A percentile compares a stretch with the other conserved stretches of the same genome.
Evolutionary conservation across 169 alveolate genomes (phyloP).

Genomic region (Perkinsus olseni): DNA sequence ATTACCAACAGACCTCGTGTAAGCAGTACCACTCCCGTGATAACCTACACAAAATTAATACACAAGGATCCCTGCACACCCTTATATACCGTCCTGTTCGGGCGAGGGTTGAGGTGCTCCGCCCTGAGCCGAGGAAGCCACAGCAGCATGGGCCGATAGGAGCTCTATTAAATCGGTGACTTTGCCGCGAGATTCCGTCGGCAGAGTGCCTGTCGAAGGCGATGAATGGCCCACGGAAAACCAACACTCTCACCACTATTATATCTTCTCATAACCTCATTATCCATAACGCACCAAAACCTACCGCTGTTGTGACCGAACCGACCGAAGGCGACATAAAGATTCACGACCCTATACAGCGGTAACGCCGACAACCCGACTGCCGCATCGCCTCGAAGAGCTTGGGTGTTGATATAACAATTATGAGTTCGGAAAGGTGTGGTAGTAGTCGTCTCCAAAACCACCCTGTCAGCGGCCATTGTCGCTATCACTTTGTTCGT

Average conservation of each 20-base stretch:
- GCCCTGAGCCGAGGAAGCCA: not conserved
- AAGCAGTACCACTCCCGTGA: not conserved
- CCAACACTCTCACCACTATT: not conserved
- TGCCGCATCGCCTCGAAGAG: not conserved
- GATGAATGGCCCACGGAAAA: not conserved
- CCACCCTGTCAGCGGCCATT: not conserved
- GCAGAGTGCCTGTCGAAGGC: not conserved
- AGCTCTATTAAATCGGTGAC: not conserved
- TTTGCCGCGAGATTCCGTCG: not conserved
- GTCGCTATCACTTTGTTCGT: not conserved
- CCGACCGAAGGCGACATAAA: not conserved
- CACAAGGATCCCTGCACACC: not conserved
- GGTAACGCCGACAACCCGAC: not conserved
- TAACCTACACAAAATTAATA: not conserved
- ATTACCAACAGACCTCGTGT: not conserved
- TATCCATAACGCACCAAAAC: not conserved
- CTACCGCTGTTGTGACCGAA: not conserved
- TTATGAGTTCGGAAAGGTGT: not conserved
- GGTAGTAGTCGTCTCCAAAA: not conserved
- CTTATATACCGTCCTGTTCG: too few species aligned
- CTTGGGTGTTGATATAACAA: not conserved
- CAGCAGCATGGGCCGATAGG: not conserved
- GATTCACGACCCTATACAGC: not conserved
- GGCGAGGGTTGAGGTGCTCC: not conserved
- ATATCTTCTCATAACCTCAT: not conserved